Conservation (phyloP, 257 asterid species). For the Galeopsis tetrahit region DNA sequence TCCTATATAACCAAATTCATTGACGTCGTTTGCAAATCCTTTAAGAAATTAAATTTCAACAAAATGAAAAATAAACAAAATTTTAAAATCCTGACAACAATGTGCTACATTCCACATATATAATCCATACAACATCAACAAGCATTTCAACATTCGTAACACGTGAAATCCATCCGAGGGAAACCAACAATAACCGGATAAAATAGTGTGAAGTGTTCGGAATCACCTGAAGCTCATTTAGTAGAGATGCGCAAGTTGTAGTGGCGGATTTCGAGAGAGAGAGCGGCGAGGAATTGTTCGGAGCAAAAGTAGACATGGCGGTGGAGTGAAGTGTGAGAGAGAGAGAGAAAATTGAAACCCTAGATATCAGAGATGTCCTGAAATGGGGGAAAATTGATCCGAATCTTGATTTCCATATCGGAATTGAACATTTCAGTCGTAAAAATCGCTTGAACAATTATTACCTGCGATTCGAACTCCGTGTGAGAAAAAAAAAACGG, state of each 20-base stretch:
- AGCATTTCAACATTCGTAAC: background rate
- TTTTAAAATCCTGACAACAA: background rate
- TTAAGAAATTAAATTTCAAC: constrained; percentile 6
- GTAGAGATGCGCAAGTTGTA: constrained; percentile 73
- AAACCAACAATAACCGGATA: background rate
- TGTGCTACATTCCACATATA: background rate
- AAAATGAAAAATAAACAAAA: background rate
- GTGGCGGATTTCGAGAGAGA: constrained; percentile 60
- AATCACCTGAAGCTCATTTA: constrained; percentile 67
- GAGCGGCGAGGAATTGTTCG: constrained; percentile 52
- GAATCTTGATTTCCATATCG: constrained; percentile 34
- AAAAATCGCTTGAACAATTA: constrained; percentile 34
- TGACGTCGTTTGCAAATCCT: background rate
- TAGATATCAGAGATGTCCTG: constrained; percentile 37
- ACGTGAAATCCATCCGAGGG: background rate
- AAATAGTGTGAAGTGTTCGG: background rate
- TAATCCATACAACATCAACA: background rate
- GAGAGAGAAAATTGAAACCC: constrained; percentile 30
- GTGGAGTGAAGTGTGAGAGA: constrained; percentile 14
- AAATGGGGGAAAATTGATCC: constrained; percentile 16
- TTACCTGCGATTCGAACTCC: constrained; percentile 28
- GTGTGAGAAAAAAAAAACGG: constrained; percentile 10
- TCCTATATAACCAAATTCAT: constrained; percentile 43
- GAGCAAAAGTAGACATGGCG: constrained; percentile 40
- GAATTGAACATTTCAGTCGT: constrained; percentile 27